A percentile compares a stretch with the other conserved stretches of the same genome.
phyloP scores from a whole-genome alignment of 2,329 filamentous ascomycete genomes.

The Fusarium dimerum region DNA sequence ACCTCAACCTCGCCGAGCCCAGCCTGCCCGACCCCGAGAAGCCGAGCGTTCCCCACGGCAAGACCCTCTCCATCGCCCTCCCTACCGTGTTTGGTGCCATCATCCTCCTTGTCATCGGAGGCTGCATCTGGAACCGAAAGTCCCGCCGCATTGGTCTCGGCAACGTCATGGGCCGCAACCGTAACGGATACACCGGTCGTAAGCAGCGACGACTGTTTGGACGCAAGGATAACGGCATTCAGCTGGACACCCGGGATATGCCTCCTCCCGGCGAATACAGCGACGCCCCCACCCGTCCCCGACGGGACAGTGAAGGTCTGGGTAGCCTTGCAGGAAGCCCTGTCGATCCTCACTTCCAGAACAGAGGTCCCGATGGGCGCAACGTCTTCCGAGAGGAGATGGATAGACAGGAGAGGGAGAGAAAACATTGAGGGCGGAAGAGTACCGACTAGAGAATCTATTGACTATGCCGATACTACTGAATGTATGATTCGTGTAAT shows the following conservation, averaged over 20 bases:
- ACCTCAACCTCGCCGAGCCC: conserved; percentile 37
- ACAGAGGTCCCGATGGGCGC: conserved; percentile 33
- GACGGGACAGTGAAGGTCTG: conserved; percentile 49
- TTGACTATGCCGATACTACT: not conserved
- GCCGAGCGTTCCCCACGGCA: conserved; percentile 34
- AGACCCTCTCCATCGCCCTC: conserved; percentile 54
- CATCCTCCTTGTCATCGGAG: conserved; percentile 50
- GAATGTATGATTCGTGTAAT: conserved; percentile 15
- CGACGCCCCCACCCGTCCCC: conserved; percentile 33
- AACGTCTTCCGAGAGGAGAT: conserved; percentile 55
- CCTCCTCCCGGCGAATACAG: conserved; percentile 34
- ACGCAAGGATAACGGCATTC: conserved; percentile 43
- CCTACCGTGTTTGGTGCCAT: conserved; percentile 52
- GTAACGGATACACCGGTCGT: conserved; percentile 47
- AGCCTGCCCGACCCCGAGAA: conserved; percentile 40
- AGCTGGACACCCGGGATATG: conserved; percentile 40
- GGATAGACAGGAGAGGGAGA: conserved; percentile 46
- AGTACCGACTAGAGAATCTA: not conserved
- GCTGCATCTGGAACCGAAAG: conserved; percentile 58
- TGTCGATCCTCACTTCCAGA: conserved; percentile 42
- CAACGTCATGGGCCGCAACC: conserved; percentile 51
- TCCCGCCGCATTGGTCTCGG: conserved; percentile 52
- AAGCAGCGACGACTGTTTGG: conserved; percentile 39
- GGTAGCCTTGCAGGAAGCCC: conserved; percentile 52
- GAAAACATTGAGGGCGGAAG: conserved; percentile 23